A percentile compares a stretch with the other conserved stretches of the same genome.
Evolutionary conservation across 257 asterid species (phyloP).

Genomic region (Solanum virginianum): DNA sequence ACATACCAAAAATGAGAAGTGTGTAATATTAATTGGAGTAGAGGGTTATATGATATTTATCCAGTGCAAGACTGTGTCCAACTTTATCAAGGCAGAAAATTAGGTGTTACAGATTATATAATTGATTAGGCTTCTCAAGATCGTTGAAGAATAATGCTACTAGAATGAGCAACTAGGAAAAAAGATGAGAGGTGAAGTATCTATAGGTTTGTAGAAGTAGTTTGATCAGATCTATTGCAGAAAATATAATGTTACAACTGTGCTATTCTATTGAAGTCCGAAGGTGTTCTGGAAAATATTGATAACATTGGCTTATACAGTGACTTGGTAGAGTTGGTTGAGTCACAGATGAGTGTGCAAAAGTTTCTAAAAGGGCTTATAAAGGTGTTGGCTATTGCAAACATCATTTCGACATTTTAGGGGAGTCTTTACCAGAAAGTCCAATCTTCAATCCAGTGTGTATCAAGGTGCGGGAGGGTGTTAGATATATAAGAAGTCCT

Average conservation of each 20-base stretch:
- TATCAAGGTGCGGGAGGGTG: background rate
- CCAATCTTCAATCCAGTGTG: background rate
- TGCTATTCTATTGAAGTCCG: background rate
- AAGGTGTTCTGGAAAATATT: background rate
- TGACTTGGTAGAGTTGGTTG: background rate
- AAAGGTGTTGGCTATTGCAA: background rate
- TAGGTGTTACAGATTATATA: background rate
- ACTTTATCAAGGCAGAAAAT: background rate
- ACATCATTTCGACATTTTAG: background rate
- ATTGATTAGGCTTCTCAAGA: background rate
- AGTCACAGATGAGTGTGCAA: background rate
- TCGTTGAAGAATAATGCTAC: background rate
- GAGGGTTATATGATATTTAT: background rate
- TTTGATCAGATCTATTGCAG: background rate
- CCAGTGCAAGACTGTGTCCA: background rate
- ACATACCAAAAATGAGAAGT: background rate
- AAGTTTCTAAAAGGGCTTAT: background rate
- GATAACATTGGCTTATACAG: too few species aligned
- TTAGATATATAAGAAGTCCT: background rate
- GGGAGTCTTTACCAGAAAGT: background rate
- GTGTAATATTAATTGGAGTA: background rate
- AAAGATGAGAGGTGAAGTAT: background rate
- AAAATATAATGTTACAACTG: too few species aligned
- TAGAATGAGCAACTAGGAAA: background rate
- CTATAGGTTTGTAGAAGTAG: background rate